phyloP scores from a whole-genome alignment of 1,284 basidiomycete genomes.

The Pisolithus thermaeus region DNA sequence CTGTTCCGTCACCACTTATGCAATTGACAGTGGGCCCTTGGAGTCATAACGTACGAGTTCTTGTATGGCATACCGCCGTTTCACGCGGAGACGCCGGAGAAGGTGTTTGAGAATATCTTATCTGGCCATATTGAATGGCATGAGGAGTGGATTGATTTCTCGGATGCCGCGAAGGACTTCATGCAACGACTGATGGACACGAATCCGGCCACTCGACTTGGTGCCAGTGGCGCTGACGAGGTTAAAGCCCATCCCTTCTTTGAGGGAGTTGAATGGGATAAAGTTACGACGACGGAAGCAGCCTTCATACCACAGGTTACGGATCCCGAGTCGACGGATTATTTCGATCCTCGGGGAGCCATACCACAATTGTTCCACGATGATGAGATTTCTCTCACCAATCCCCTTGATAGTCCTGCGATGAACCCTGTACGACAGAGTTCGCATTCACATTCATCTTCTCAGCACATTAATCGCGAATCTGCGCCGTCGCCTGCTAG shows the following conservation, averaged over 20 bases:
- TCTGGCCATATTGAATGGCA: constrained; percentile 97
- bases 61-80: constrained; percentile 96
- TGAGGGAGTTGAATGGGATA: constrained; percentile 87
- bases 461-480: constrained; percentile 39
- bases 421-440: constrained; percentile 27
- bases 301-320: constrained; percentile 94
- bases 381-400: constrained; percentile 60
- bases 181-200: constrained; percentile 86
- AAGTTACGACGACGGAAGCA: constrained; percentile 82
- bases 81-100: constrained; percentile 94
- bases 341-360: constrained; percentile 95
- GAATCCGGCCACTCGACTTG: constrained; percentile 78
- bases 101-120: constrained; percentile 98
- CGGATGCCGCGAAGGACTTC: constrained; percentile 84
- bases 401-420: constrained; percentile 43
- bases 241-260: constrained; percentile 94
- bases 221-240: constrained; percentile 85
- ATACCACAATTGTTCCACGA: constrained; percentile 86
- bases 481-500: constrained; percentile 44
- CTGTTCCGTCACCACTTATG: constrained; percentile 11
- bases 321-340: constrained; percentile 97
- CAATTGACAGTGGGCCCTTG: constrained; percentile 81
- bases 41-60: constrained; percentile 98
- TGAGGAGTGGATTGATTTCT: constrained; percentile 86
- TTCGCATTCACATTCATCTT: constrained; percentile 44